Percentiles rank a stretch among this genome's conserved stretches.
Conservation (phyloP, 1,284 basidiomycete species). For the Calocybe gambosa region DNA sequence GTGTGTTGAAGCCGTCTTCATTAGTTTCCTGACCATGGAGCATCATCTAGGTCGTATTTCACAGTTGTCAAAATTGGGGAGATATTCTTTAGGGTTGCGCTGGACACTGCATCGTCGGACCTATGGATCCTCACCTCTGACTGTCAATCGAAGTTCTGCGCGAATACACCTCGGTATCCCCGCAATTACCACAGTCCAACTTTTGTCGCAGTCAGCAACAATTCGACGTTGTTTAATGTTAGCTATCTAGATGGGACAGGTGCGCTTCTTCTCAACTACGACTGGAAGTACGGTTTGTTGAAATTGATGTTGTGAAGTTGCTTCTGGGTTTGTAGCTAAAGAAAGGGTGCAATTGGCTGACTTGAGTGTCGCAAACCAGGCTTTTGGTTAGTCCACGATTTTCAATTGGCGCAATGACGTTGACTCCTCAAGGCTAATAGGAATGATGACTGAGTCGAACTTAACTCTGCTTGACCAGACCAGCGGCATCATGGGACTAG, state of each 20-base stretch:
- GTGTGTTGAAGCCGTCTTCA: constrained; percentile 27
- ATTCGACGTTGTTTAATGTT: constrained; percentile 51
- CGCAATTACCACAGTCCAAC: constrained; percentile 59
- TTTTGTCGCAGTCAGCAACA: constrained; percentile 53
- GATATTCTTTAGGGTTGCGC: constrained; percentile 59
- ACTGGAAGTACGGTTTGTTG: constrained; percentile 1
- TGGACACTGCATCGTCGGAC: constrained; percentile 76
- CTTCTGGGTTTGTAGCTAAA: constrained; percentile 61
- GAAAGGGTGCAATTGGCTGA: constrained; percentile 57
- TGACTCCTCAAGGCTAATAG: constrained; percentile 1
- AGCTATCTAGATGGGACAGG: constrained; percentile 64
- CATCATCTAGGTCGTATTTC: constrained; percentile 53
- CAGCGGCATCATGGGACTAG: constrained; percentile 68
- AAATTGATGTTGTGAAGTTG: constrained; percentile 32
- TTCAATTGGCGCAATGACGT: neutral
- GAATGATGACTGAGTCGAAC: constrained; percentile 56
- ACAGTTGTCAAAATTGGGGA: constrained; percentile 51
- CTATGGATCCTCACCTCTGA: constrained; percentile 63
- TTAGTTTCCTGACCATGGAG: neutral
- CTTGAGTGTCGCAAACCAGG: constrained; percentile 52
- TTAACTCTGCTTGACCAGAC: constrained; percentile 54
- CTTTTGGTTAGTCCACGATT: constrained; percentile 47
- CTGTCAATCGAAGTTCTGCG: constrained; percentile 51
- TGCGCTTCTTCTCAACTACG: constrained; percentile 27
- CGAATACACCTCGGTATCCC: constrained; percentile 57